Evolutionary conservation across 1,139 yeast species (phyloP).

Genomic region (Trichomonascaceae sp.): DNA sequence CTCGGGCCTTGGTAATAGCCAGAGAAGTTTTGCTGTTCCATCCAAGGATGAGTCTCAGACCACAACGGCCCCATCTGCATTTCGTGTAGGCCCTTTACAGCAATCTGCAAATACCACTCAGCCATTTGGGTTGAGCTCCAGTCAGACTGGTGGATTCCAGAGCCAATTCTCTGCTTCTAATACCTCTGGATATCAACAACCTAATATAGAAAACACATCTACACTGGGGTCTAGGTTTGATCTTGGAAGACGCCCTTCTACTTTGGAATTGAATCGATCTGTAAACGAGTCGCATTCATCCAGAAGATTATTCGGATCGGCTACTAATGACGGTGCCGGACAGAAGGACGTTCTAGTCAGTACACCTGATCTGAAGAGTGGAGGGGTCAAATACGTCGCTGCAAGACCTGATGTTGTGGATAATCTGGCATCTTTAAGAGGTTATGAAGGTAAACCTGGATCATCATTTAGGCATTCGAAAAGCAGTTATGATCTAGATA

Average conservation of each 20-base stretch:
- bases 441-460: conserved; percentile 3
- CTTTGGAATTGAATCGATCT: neutral
- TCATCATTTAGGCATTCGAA: neutral
- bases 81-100: neutral
- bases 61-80: neutral
- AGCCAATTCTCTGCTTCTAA: neutral
- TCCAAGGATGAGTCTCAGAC: neutral
- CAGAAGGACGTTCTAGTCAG: conserved; percentile 3
- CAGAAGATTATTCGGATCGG: neutral
- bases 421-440: conserved; percentile 2
- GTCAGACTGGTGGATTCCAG: neutral
- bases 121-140: neutral
- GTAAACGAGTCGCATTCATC: neutral
- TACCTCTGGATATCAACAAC: neutral
- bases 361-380: conserved; percentile 6
- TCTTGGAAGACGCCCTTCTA: neutral
- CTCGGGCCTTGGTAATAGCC: neutral
- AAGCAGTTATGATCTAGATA: neutral
- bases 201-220: neutral
- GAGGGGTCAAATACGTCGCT: neutral
- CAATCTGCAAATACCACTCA: neutral
- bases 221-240: neutral
- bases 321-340: neutral
- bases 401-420: conserved; percentile 1
- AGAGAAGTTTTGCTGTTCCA: neutral